phyloP scores from a whole-genome alignment of 2,329 filamentous ascomycete species.

The Fusarium guadeloupense region DNA sequence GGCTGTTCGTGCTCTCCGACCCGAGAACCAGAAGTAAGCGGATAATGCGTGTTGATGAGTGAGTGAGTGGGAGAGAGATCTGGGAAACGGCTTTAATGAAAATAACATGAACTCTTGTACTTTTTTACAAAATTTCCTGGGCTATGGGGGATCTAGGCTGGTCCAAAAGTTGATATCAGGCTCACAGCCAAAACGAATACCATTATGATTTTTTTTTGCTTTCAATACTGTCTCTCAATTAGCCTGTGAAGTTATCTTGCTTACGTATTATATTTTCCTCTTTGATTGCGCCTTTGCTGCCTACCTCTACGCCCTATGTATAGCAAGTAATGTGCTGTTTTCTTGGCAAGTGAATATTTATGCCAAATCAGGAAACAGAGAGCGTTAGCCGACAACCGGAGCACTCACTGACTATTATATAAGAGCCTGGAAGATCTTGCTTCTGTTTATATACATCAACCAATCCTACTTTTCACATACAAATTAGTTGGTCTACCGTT shows the following conservation, averaged over 20 bases:
- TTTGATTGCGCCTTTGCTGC: not conserved
- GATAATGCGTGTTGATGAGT: slow-evolving; percentile 16
- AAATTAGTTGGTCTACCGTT: not conserved
- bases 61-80: slow-evolving; percentile 21
- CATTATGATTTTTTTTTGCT: slow-evolving; percentile 25
- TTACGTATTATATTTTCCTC: not conserved
- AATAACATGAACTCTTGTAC: slow-evolving; percentile 41
- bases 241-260: not conserved
- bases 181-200: slow-evolving; percentile 37
- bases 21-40: slow-evolving; percentile 82
- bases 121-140: slow-evolving; percentile 42
- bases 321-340: slow-evolving; percentile 9
- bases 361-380: slow-evolving; percentile 21
- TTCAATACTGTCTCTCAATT: not conserved
- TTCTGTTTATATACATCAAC: not conserved
- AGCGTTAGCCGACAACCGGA: slow-evolving; percentile 25
- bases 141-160: slow-evolving; percentile 36
- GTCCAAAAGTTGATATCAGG: slow-evolving; percentile 44
- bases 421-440: not conserved
- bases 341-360: slow-evolving; percentile 7
- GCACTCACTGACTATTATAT: slow-evolving; percentile 3
- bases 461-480: not conserved
- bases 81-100: slow-evolving; percentile 39
- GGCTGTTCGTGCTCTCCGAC: slow-evolving; percentile 88
- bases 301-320: slow-evolving; percentile 12